A percentile compares a stretch with the other conserved stretches of the same genome.
These are phyloP conservation scores for Cardamine occulta DNA, from an alignment of 345 rosid genomes.

Conservation along the genomic window DNA sequence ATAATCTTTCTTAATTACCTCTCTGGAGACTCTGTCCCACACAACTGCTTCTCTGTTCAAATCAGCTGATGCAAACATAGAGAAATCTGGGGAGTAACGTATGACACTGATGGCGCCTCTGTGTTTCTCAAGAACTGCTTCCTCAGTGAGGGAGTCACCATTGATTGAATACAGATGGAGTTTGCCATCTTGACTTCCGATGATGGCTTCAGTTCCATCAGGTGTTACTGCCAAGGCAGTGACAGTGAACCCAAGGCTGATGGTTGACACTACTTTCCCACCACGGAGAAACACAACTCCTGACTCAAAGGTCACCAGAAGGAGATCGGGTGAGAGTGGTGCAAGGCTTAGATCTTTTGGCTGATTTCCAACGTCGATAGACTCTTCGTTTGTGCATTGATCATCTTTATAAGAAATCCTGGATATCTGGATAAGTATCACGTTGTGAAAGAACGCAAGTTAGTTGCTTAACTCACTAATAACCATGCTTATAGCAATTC, in stretches of 20 bases:
- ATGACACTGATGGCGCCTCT: conserved; percentile 87
- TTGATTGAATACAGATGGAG: conserved; percentile 66
- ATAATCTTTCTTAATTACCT: conserved; percentile 54
- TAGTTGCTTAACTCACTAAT: conserved; percentile 14
- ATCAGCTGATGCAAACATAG: conserved; percentile 97
- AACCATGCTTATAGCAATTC: not conserved
- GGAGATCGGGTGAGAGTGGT: conserved; percentile 65
- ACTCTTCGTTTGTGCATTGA: conserved; percentile 69
- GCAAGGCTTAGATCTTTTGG: conserved; percentile 91
- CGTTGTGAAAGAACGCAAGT: conserved; percentile 8
- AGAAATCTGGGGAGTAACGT: conserved; percentile 80
- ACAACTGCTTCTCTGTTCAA: conserved; percentile 85
- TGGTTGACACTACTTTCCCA: conserved; percentile 67
- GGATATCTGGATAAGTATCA: conserved; percentile 58
- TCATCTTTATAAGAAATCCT: conserved; percentile 74
- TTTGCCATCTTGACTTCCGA: conserved; percentile 88
- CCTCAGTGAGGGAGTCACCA: conserved; percentile 77
- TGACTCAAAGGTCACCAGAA: conserved; percentile 69
- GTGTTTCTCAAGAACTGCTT: conserved; percentile 83
- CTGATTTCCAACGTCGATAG: conserved; percentile 76
- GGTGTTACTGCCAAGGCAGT: conserved; percentile 86
- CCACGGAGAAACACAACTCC: conserved; percentile 81
- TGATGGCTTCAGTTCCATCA: conserved; percentile 86
- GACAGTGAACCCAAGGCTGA: conserved; percentile 74
- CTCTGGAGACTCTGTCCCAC: conserved; percentile 81